Conservation (phyloP, 2,329 filamentous ascomycete genomes). For the Byssochlamys sp. region DNA sequence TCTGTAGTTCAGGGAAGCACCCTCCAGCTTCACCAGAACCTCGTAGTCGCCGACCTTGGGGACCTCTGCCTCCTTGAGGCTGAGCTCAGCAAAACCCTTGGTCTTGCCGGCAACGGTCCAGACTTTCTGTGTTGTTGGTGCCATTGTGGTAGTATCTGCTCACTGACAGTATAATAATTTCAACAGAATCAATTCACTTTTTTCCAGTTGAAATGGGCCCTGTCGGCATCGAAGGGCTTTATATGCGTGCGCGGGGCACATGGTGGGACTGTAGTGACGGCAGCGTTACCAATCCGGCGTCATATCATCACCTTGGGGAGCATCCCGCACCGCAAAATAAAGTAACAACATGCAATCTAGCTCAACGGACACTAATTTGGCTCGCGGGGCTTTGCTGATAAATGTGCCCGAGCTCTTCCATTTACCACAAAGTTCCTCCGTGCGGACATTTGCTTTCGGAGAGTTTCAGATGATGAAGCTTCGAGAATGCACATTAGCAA, state of each 20-base stretch:
- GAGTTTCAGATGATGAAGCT: background rate
- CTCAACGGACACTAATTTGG: background rate
- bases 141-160: constrained; percentile 17
- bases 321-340: background rate
- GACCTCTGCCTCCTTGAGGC: constrained; percentile 44
- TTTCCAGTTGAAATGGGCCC: background rate
- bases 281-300: background rate
- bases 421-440: background rate
- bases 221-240: background rate
- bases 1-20: constrained; percentile 42
- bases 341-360: background rate
- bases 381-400: background rate
- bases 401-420: background rate
- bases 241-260: background rate
- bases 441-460: background rate
- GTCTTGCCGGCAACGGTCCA: constrained; percentile 44
- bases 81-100: constrained; percentile 52
- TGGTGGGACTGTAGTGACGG: background rate
- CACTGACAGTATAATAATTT: background rate
- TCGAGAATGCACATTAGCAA: background rate
- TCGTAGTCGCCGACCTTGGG: constrained; percentile 59
- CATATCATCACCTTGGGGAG: background rate
- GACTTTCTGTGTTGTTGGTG: constrained; percentile 41
- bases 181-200: background rate
- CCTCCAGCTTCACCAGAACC: constrained; percentile 58